A percentile compares a stretch with the other conserved stretches of the same genome.
Conservation (phyloP, 495 filamentous ascomycete species). For the Evansstolkia leycettana region DNA sequence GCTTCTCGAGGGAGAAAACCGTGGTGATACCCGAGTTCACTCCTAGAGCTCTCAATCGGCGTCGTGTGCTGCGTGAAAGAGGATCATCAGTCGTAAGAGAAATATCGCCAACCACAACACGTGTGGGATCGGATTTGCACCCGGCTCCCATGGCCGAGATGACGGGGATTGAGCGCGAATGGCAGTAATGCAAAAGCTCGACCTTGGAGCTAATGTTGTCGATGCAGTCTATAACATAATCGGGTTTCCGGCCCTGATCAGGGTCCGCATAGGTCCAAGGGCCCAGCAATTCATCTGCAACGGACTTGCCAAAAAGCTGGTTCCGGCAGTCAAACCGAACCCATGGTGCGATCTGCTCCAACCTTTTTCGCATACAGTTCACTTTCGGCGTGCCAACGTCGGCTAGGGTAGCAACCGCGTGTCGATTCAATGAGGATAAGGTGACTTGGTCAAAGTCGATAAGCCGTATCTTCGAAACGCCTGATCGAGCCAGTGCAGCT, state of each 20-base stretch:
- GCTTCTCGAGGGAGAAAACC: constrained; percentile 87
- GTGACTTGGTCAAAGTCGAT: constrained; percentile 99
- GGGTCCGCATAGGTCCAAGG: constrained; percentile 38
- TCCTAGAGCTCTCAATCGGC: constrained; percentile 65
- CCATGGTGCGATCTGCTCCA: constrained; percentile 86
- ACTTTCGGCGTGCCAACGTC: constrained; percentile 97
- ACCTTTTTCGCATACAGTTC: constrained; percentile 58
- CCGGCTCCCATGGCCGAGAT: constrained; percentile 96
- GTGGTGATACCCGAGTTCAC: constrained; percentile 78
- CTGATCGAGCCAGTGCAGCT: constrained; percentile 77
- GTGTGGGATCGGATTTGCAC: constrained; percentile 92
- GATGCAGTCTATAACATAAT: constrained; percentile 92
- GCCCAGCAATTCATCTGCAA: constrained; percentile 51
- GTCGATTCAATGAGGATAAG: constrained; percentile 81
- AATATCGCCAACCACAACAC: constrained; percentile 87
- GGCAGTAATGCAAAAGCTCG: constrained; percentile 77
- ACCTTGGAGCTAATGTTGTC: constrained; percentile 98
- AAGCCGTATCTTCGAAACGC: constrained; percentile 73
- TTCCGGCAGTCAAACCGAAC: constrained; percentile 76
- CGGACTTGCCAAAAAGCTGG: constrained; percentile 63
- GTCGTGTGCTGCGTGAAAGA: constrained; percentile 71
- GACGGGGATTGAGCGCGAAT: constrained; percentile 59
- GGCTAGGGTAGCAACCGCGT: constrained; percentile 84
- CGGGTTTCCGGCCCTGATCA: constrained; percentile 51
- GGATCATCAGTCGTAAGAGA: constrained; percentile 81